A percentile compares a stretch with the other conserved stretches of the same genome.
Evolutionary conservation across 1,284 basidiomycete genomes (phyloP).

Genomic region (Ceratobasidium sp.): DNA sequence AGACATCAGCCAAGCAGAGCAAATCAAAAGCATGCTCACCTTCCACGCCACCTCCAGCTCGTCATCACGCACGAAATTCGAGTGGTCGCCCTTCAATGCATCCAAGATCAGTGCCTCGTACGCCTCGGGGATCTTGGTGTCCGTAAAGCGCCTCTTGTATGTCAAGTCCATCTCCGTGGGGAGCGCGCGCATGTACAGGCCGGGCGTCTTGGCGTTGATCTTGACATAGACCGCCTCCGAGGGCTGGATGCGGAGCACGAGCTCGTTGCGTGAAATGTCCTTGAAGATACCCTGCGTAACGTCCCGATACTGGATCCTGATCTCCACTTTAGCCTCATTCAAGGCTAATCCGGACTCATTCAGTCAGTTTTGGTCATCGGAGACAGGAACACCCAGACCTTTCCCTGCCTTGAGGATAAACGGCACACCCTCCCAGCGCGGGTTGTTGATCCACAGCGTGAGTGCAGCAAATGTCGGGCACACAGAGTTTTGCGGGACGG

Average conservation of each 20-base stretch:
- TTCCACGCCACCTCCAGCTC: constrained; percentile 96
- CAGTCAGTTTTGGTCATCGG: neutral
- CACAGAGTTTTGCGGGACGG: constrained; percentile 87
- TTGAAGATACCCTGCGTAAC: constrained; percentile 95
- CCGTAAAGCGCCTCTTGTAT: constrained; percentile 91
- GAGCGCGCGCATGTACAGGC: constrained; percentile 84
- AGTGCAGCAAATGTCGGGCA: constrained; percentile 93
- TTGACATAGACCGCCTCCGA: constrained; percentile 95
- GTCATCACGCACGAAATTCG: constrained; percentile 93
- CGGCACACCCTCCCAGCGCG: constrained; percentile 95
- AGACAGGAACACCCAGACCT: constrained; percentile 60
- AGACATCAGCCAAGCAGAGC: neutral
- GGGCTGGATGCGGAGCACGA: constrained; percentile 94
- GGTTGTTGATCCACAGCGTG: constrained; percentile 89
- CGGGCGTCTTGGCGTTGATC: constrained; percentile 91
- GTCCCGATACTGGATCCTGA: constrained; percentile 96
- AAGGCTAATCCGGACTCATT: constrained; percentile 63
- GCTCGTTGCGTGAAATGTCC: constrained; percentile 91
- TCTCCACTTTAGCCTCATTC: constrained; percentile 96
- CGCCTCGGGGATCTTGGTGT: constrained; percentile 89
- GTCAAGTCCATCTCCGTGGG: constrained; percentile 97
- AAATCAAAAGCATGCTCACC: constrained; percentile 55
- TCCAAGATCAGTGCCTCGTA: constrained; percentile 93
- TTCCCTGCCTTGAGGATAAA: constrained; percentile 98
- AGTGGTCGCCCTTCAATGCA: constrained; percentile 86